Evolutionary conservation across 2,329 filamentous ascomycete genomes (phyloP), one percentile per base, ranked within the genome.

Genomic region (Dothistroma septosporum): DNA sequence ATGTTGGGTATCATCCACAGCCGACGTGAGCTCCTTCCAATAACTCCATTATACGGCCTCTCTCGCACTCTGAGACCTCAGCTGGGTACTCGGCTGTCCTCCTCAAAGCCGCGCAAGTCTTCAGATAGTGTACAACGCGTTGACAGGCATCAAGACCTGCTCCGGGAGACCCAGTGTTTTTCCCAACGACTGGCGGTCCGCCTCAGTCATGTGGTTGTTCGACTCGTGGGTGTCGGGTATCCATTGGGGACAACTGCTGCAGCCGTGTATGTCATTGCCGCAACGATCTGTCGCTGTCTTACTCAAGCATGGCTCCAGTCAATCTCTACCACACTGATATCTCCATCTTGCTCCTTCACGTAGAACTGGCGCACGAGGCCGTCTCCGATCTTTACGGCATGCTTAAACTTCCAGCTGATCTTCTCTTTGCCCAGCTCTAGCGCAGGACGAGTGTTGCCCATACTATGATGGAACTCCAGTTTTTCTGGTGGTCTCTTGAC

Each of bases 311-410:
- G 62, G 37, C 57, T 61, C 69, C 69, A 71, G 56, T 71, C 67
- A 24, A 71, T 49, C 60, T 71, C 69, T 44, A 71, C 65, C 21
- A 71, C 63, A 60, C 65, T 69, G 24, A 60, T 52, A 10, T 61
- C 50, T 24, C 54, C 61, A 19, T 60, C 52, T 21, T 37, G 50
- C 19, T 54, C 55, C 46, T 66, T 68, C 16, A 68, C 60, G 50
- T 71, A 72, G 55, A 72, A 72, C 52, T 70, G 68, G 56, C 69
- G 63, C 33, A 70, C 69, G 21, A 60, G 64, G 31, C 61, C 64
- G 41, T 66, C 62, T 4, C 41, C 33, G 3, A 55, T 63, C 59
- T 59, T 61, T n/a, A 66, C 62, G 10, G 68, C 62, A 53, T 68
- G 55, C 57, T 61, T 54, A 31, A 71, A 70, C 33, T 44, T 63